Conservation (phyloP, 2,329 filamentous ascomycete genomes). For the Paramyrothecium sp. region DNA sequence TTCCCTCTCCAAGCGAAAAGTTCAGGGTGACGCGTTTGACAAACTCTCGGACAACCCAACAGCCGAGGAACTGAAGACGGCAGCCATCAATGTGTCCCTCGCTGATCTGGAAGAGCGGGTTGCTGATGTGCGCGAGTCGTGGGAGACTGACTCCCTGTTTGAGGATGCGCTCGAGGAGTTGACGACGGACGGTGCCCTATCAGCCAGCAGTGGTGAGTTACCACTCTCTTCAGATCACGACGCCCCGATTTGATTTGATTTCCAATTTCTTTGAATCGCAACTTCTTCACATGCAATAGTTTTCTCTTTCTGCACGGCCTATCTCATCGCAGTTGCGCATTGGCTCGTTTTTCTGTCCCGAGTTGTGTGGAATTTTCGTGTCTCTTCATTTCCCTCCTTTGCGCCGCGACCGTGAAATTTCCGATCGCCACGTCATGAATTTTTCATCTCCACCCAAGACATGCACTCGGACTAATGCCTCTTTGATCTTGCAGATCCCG, state of each 20-base stretch:
- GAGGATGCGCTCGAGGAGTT: slow-evolving; percentile 62
- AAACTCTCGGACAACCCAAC: slow-evolving; percentile 30
- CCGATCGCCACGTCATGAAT: background rate
- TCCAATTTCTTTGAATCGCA: background rate
- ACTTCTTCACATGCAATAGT: too few species aligned
- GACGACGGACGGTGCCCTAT: slow-evolving; percentile 47
- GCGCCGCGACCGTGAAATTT: background rate
- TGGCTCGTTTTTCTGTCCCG: too few species aligned
- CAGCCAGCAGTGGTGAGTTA: slow-evolving; percentile 43
- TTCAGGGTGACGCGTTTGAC: slow-evolving; percentile 33
- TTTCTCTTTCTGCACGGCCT: too few species aligned
- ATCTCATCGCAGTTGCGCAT: too few species aligned
- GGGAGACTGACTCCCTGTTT: slow-evolving; percentile 64
- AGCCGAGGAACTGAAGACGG: slow-evolving; percentile 32
- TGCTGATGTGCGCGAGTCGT: slow-evolving; percentile 51
- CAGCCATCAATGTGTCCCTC: slow-evolving; percentile 32
- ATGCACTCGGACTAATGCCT: background rate
- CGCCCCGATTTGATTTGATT: slow-evolving; percentile 1
- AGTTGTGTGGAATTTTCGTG: too few species aligned
- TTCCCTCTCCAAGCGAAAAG: slow-evolving; percentile 28
- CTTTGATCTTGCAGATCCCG: slow-evolving; percentile 32
- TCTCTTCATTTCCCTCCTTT: background rate
- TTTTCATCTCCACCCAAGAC: background rate
- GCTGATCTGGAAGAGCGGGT: slow-evolving; percentile 51
- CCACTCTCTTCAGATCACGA: too few species aligned